These are phyloP conservation scores for Omphalotus guepiniiformis DNA, from an alignment of 768 basidiomycete species.

Conservation along the genomic window DNA sequence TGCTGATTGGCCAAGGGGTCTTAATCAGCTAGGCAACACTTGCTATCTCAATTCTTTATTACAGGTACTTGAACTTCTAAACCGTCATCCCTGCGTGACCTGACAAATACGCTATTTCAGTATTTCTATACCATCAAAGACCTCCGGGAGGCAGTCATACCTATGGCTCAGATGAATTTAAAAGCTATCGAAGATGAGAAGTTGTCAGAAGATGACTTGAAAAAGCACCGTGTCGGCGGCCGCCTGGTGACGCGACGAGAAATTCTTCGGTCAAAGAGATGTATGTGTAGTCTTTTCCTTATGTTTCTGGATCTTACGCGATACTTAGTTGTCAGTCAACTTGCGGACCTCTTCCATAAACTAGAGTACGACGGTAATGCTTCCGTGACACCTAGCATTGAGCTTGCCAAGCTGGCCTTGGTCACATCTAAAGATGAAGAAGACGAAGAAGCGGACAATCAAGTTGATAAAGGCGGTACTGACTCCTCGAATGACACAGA, in stretches of 20 bases:
- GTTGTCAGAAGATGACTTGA: slow-evolving; percentile 74
- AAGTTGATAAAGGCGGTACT: slow-evolving; percentile 64
- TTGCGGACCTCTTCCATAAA: slow-evolving; percentile 74
- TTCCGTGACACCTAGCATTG: slow-evolving; percentile 78
- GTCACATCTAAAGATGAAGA: slow-evolving; percentile 90
- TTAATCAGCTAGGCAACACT: slow-evolving; percentile 87
- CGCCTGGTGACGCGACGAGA: slow-evolving; percentile 77
- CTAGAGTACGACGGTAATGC: slow-evolving; percentile 62
- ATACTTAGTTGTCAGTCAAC: slow-evolving; percentile 67
- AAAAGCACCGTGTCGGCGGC: slow-evolving; percentile 84
- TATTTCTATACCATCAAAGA: slow-evolving; percentile 97
- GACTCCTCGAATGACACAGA: slow-evolving; percentile 86
- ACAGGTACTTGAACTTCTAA: slow-evolving; percentile 38
- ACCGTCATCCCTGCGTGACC: not conserved
- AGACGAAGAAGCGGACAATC: slow-evolving; percentile 74
- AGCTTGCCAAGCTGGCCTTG: slow-evolving; percentile 87
- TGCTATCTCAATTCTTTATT: slow-evolving; percentile 82
- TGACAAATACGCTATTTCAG: slow-evolving; percentile 31
- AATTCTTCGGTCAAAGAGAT: slow-evolving; percentile 79
- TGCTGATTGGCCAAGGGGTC: slow-evolving; percentile 74
- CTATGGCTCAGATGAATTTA: slow-evolving; percentile 48
- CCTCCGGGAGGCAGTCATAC: slow-evolving; percentile 69
- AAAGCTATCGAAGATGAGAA: slow-evolving; percentile 66
- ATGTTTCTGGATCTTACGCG: slow-evolving; percentile 9
- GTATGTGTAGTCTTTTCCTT: slow-evolving; percentile 39